Conservation (phyloP, 2,329 filamentous ascomycete species). For the Trichoderma koningii region DNA sequence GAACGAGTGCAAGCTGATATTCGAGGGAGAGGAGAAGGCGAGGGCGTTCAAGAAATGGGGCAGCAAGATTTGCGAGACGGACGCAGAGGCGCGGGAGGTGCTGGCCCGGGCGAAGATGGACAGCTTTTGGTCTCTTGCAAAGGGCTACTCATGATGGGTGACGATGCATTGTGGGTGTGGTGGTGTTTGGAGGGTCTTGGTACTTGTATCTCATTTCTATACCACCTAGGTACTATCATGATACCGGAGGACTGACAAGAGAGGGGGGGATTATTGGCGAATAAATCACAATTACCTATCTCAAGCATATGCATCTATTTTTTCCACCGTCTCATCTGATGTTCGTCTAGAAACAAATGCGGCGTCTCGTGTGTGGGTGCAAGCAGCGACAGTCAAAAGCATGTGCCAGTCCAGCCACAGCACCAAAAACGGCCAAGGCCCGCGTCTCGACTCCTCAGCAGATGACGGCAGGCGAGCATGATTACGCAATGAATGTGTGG, state of each 20-base stretch:
- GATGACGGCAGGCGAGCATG: background rate
- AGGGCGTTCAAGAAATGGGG: constrained; percentile 85
- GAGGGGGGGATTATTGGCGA: too few species aligned
- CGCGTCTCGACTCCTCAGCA: background rate
- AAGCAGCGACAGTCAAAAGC: too few species aligned
- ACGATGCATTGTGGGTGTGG: background rate
- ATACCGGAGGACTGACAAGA: too few species aligned
- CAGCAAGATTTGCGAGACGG: constrained; percentile 88
- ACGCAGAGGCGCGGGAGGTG: constrained; percentile 81
- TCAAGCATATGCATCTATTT: too few species aligned
- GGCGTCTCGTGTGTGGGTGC: too few species aligned
- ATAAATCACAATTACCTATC: too few species aligned
- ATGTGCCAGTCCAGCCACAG: too few species aligned
- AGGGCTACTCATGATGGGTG: constrained; percentile 49
- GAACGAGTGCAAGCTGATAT: constrained; percentile 83
- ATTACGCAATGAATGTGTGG: constrained; percentile 10
- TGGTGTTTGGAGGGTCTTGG: background rate
- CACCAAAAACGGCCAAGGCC: too few species aligned
- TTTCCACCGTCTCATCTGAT: too few species aligned
- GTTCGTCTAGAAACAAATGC: too few species aligned
- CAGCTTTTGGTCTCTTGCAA: constrained; percentile 90
- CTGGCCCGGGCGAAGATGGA: constrained; percentile 85
- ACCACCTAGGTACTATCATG: too few species aligned
- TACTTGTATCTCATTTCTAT: too few species aligned
- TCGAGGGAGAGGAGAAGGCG: constrained; percentile 84